phyloP scores from a whole-genome alignment of 129 eudicot species.

The Sambucus nigra region DNA sequence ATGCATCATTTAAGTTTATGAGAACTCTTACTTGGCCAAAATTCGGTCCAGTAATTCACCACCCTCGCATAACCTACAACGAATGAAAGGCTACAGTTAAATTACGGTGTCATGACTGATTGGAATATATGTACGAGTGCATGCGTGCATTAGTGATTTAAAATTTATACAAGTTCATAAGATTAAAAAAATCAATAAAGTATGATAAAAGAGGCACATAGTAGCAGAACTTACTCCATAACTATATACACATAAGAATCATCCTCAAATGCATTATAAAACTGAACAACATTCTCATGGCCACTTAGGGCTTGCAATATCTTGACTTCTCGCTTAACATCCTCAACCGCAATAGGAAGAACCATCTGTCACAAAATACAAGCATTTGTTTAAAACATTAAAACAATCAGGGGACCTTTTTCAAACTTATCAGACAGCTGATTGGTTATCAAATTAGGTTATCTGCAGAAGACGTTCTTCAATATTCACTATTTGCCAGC shows the following conservation, averaged over 20 bases:
- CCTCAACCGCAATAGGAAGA: slow-evolving; percentile 97
- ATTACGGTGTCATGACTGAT: not conserved
- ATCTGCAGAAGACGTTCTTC: too few relatives aligned
- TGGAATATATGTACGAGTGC: not conserved
- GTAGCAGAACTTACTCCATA: slow-evolving; percentile 82
- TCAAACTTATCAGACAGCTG: too few relatives aligned
- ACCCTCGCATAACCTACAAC: slow-evolving; percentile 83
- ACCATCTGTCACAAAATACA: slow-evolving; percentile 56
- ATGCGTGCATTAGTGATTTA: too few relatives aligned
- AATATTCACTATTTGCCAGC: too few relatives aligned
- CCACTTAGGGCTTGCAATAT: slow-evolving; percentile 84
- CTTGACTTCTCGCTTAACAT: slow-evolving; percentile 92
- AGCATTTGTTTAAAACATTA: not conserved
- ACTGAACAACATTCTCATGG: slow-evolving; percentile 96
- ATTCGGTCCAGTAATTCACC: slow-evolving; percentile 94
- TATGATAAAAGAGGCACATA: not conserved
- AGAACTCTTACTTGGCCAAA: slow-evolving; percentile 64
- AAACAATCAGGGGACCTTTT: too few relatives aligned
- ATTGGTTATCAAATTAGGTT: too few relatives aligned
- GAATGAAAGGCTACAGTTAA: not conserved
- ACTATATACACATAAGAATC: slow-evolving; percentile 84
- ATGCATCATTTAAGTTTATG: not conserved
- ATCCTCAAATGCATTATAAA: slow-evolving; percentile 81
- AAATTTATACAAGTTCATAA: not conserved
- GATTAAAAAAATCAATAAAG: not conserved